phyloP scores from a whole-genome alignment of 192 early-diverging fungal genomes.

The Coemansia sp. region DNA sequence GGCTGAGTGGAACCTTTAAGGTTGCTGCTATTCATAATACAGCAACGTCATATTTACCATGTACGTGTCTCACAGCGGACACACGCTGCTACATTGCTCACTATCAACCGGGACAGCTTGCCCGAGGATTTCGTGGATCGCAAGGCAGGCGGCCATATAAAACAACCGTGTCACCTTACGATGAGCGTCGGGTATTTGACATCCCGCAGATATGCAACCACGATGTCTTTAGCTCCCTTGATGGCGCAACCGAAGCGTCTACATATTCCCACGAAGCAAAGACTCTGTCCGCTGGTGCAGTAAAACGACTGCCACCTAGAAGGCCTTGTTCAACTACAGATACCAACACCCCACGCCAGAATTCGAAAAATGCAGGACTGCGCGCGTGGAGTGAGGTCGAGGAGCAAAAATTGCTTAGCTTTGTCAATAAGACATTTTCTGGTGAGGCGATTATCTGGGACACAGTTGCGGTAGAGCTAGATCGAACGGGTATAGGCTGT shows the following conservation, averaged over 20 bases:
- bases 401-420: slow-evolving; percentile 7
- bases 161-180: background rate
- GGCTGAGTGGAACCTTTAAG: background rate
- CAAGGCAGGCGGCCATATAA: background rate
- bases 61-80: background rate
- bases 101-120: background rate
- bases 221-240: slow-evolving; percentile 3
- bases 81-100: background rate
- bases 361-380: background rate
- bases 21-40: background rate
- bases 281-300: background rate
- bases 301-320: background rate
- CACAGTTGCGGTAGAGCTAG: slow-evolving; percentile 11
- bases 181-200: background rate
- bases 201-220: background rate
- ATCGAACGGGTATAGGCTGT: slow-evolving; percentile 22
- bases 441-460: slow-evolving; percentile 4
- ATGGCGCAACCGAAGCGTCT: background rate
- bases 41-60: background rate
- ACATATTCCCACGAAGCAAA: background rate
- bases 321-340: background rate
- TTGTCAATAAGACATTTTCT: background rate
- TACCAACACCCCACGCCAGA: background rate
- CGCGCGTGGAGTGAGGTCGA: slow-evolving; percentile 21
- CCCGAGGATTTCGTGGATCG: background rate